Evolutionary conservation across 805 yeast genomes (phyloP), one percentile per base, ranked within the genome.

Genomic region (Metschnikowia rubicola): DNA sequence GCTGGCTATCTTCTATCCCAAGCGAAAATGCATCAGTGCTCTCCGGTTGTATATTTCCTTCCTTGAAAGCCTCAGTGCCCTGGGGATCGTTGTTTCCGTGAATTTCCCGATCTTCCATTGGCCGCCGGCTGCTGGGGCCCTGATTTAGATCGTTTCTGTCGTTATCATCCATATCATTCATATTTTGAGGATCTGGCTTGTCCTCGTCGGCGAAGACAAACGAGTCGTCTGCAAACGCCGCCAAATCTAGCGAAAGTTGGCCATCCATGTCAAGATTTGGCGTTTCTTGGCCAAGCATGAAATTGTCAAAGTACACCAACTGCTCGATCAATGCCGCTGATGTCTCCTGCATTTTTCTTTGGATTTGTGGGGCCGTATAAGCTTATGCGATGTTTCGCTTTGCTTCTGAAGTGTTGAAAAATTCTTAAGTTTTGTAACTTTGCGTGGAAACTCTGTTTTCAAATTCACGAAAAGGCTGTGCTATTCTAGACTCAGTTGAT

Each of bases 151-250:
- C 50, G 36, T 44, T 35, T 9, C 42, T 35, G 30, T 51, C 52
- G 35, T 49, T 54, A 32, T 62, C 59, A 17, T 51, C 48, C 32
- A 50, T 44, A 37, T 45, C 48, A 28, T 41, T 40, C 35, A 45
- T 11, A 15, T 40, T 36, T 8, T 45, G 50, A 50, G 68, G 46
- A 36, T 62, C 74, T 1, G 84, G 84, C 60, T 85, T 85, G 32
- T 86, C 92, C 59, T 87, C 94, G 60, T 86, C 94, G 1, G 92
- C 89, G 60, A 86, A 86, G 2, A 86, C 78, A 55, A 86, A 86
- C 2, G 88, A 77, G 49, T 85, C 91, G 57, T 86, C 91, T 0
- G 91, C 92, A 74, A 86, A 86, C 1, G 90, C 91, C 13, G 88
- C 86, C 52, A 86, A 73, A 59, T 86, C 94, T 13, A 73, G 60